Conservation (phyloP, 306 rosid genomes). For the Mimosa bimucronata region DNA sequence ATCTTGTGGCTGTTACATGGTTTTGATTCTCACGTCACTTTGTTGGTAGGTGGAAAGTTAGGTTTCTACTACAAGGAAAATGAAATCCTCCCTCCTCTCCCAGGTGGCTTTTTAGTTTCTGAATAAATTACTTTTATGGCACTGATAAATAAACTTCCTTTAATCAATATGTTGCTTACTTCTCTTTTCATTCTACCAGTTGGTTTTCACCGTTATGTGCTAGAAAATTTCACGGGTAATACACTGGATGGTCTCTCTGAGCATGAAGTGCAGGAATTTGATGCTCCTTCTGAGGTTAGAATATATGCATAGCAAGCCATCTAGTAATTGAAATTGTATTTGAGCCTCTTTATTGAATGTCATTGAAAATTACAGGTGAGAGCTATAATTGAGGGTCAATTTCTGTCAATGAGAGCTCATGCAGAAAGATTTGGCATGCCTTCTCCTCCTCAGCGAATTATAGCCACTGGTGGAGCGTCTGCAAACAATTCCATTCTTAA, state of each 20-base stretch:
- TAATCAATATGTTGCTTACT: conserved; percentile 25
- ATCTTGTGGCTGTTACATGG: conserved; percentile 2
- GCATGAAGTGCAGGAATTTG: conserved; percentile 73
- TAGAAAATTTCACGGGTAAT: conserved; percentile 69
- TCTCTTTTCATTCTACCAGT: conserved; percentile 48
- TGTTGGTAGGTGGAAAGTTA: conserved; percentile 71
- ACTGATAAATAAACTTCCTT: conserved; percentile 5
- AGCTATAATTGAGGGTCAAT: conserved; percentile 85
- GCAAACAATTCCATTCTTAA: conserved; percentile 72
- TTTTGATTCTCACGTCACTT: conserved; percentile 38
- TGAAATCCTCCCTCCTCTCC: conserved; percentile 97
- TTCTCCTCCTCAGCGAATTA: conserved; percentile 83
- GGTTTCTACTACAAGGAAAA: conserved; percentile 98
- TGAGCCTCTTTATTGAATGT: conserved; percentile 1
- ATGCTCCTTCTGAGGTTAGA: conserved; percentile 88
- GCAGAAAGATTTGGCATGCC: conserved; percentile 99
- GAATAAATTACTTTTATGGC: conserved; percentile 2
- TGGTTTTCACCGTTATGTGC: conserved; percentile 75
- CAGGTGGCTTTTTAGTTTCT: conserved; percentile 60
- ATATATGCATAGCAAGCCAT: conserved; percentile 20
- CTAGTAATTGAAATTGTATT: conserved; percentile 23
- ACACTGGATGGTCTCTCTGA: conserved; percentile 55
- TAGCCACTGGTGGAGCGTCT: conserved; percentile 99
- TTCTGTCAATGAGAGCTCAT: conserved; percentile 93
- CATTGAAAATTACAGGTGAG: conserved; percentile 63